These are phyloP conservation scores for Lichenothelia convexa DNA, from an alignment of 495 filamentous ascomycete species.

Conservation along the genomic window DNA sequence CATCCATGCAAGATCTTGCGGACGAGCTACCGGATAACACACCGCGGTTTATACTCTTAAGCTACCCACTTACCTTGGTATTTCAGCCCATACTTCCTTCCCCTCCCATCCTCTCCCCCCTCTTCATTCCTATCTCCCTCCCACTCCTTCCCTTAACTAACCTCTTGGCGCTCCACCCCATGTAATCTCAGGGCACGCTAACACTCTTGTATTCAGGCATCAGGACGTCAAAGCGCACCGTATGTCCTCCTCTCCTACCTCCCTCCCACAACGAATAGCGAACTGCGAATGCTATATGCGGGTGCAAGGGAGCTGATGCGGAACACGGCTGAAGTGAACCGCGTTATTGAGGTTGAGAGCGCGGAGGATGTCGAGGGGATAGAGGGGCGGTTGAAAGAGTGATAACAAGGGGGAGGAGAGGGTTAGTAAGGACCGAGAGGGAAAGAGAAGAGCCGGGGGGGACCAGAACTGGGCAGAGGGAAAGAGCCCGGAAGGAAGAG, in stretches of 20 bases:
- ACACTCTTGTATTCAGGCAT: conserved; percentile 24
- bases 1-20: conserved; percentile 53
- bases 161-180: not conserved
- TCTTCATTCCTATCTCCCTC: conserved; percentile 11
- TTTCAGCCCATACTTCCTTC: too few relatives aligned
- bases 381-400: conserved; percentile 43
- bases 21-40: conserved; percentile 89
- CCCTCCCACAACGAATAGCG: conserved; percentile 69
- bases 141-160: too few relatives aligned
- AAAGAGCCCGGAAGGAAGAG: too few relatives aligned
- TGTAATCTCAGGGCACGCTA: not conserved
- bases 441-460: conserved; percentile 1
- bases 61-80: conserved; percentile 74
- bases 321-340: conserved; percentile 67
- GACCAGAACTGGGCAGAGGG: too few relatives aligned
- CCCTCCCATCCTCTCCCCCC: conserved; percentile 16
- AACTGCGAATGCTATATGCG: conserved; percentile 82
- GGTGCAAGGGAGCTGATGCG: conserved; percentile 89
- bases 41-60: conserved; percentile 74
- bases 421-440: too few relatives aligned
- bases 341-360: conserved; percentile 59
- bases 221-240: conserved; percentile 49
- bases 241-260: conserved; percentile 91
- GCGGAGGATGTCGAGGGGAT: conserved; percentile 62
- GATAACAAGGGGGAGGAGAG: conserved; percentile 11